Conservation (phyloP, 1,139 yeast genomes). For the Blastobotrys ciferrii region DNA sequence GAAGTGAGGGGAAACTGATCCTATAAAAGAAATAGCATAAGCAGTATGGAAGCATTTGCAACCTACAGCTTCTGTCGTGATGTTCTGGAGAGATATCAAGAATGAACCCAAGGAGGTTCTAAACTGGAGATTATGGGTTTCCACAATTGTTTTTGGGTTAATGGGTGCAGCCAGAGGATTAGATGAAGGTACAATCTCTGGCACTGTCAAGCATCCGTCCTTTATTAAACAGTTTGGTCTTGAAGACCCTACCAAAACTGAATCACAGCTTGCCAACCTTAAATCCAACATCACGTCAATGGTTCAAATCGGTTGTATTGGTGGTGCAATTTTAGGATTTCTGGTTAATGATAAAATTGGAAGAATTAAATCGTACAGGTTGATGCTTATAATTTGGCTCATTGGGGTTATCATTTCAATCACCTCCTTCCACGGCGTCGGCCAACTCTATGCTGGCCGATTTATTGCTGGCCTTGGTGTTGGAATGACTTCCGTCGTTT, state of each 20-base stretch:
- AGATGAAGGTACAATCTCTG: slow-evolving; percentile 58
- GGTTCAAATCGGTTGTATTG: slow-evolving; percentile 62
- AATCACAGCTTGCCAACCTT: slow-evolving; percentile 41
- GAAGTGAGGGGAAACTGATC: neutral
- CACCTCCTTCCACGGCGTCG: slow-evolving; percentile 39
- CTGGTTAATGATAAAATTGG: slow-evolving; percentile 54
- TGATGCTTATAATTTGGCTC: slow-evolving; percentile 44
- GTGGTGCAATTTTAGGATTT: slow-evolving; percentile 53
- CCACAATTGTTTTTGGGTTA: slow-evolving; percentile 55
- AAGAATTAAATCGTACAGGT: slow-evolving; percentile 51
- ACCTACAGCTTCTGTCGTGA: no score
- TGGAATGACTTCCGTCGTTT: slow-evolving; percentile 58
- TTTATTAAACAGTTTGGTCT: slow-evolving; percentile 50
- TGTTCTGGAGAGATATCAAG: slow-evolving; percentile 5
- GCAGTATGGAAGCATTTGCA: no score
- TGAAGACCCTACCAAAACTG: slow-evolving; percentile 34
- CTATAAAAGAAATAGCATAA: no score
- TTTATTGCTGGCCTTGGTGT: slow-evolving; percentile 54
- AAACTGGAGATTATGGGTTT: slow-evolving; percentile 38
- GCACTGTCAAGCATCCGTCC: slow-evolving; percentile 46
- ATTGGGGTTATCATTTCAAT: slow-evolving; percentile 50
- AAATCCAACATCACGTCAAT: slow-evolving; percentile 58
- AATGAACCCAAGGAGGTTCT: slow-evolving; percentile 7
- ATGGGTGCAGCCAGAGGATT: slow-evolving; percentile 61
- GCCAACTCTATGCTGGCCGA: slow-evolving; percentile 55